These are phyloP conservation scores for Pseudocercospora fuligena DNA, from an alignment of 2,329 filamentous ascomycete genomes.

Conservation along the genomic window DNA sequence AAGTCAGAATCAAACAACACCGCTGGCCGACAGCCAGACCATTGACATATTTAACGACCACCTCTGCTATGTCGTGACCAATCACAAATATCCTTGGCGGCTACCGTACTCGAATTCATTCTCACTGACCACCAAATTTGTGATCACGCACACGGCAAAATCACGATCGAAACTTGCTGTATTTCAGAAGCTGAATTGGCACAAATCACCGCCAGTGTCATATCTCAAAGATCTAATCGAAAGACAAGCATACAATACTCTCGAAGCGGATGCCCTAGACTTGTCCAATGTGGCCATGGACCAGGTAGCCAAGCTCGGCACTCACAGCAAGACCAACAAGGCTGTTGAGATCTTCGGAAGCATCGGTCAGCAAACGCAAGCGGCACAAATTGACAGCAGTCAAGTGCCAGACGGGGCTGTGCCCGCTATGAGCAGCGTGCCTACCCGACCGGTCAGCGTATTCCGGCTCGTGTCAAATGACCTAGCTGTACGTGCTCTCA, in stretches of 20 bases:
- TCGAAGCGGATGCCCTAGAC: slow-evolving; percentile 72
- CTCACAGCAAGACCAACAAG: slow-evolving; percentile 74
- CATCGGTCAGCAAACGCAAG: slow-evolving; percentile 67
- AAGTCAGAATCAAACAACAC: slow-evolving; percentile 30
- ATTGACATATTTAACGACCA: slow-evolving; percentile 70
- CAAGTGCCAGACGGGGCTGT: slow-evolving; percentile 26
- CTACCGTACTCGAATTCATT: slow-evolving; percentile 80
- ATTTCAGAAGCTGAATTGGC: slow-evolving; percentile 89
- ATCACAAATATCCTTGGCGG: slow-evolving; percentile 75
- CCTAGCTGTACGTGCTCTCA: slow-evolving; percentile 33
- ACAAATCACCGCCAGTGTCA: slow-evolving; percentile 48
- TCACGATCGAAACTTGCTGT: slow-evolving; percentile 90
- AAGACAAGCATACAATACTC: slow-evolving; percentile 73
- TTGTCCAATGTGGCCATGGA: slow-evolving; percentile 76
- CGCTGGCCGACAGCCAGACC: slow-evolving; percentile 78
- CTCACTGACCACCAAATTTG: slow-evolving; percentile 83
- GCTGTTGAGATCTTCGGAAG: slow-evolving; percentile 80
- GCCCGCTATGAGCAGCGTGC: slow-evolving; percentile 17
- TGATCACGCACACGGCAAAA: slow-evolving; percentile 92
- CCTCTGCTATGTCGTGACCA: slow-evolving; percentile 69
- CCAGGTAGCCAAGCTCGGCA: slow-evolving; percentile 74
- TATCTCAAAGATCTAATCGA: slow-evolving; percentile 61
- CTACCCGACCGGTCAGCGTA: slow-evolving; percentile 30
- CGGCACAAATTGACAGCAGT: slow-evolving; percentile 50
- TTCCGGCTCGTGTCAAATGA: slow-evolving; percentile 38